Conservation (phyloP, 495 filamentous ascomycete species). For the Mycothermus thermophilus region DNA sequence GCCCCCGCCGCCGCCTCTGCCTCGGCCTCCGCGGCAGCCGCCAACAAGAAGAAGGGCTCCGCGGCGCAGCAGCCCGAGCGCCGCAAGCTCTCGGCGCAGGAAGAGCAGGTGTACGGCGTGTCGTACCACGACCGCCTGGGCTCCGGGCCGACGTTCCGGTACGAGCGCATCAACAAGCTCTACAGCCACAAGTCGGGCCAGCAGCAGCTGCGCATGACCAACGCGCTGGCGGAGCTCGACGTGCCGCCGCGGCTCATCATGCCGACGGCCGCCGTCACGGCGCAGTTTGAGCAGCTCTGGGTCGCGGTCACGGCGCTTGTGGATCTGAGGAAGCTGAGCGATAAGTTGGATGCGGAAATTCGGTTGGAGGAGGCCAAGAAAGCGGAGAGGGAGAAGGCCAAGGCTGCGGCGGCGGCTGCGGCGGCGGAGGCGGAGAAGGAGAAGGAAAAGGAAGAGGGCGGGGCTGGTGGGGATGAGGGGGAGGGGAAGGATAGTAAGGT, state of each 20-base stretch:
- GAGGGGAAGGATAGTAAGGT: not conserved
- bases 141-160: conserved; percentile 59
- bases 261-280: conserved; percentile 69
- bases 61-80: conserved; percentile 35
- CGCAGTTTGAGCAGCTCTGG: conserved; percentile 70
- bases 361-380: conserved; percentile 52
- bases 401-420: conserved; percentile 9
- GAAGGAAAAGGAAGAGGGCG: conserved; percentile 2
- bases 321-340: conserved; percentile 66
- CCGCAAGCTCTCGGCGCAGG: conserved; percentile 54
- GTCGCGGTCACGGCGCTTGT: conserved; percentile 58
- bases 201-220: conserved; percentile 67
- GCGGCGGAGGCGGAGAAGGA: conserved; percentile 8
- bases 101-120: conserved; percentile 70
- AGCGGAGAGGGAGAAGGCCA: conserved; percentile 43
- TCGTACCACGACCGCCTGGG: conserved; percentile 75
- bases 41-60: conserved; percentile 43
- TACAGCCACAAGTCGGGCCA: conserved; percentile 70
- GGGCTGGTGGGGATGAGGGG: conserved; percentile 5
- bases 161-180: conserved; percentile 69
- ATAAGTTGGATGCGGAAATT: conserved; percentile 79
- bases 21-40: conserved; percentile 7
- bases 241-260: conserved; percentile 67
- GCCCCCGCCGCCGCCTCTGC: conserved; percentile 8
- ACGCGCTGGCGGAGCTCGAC: conserved; percentile 63